A percentile compares a stretch with the other conserved stretches of the same genome.
These are phyloP conservation scores for Ochetophila trinervis DNA, from an alignment of 306 rosid genomes.

Conservation along the genomic window DNA sequence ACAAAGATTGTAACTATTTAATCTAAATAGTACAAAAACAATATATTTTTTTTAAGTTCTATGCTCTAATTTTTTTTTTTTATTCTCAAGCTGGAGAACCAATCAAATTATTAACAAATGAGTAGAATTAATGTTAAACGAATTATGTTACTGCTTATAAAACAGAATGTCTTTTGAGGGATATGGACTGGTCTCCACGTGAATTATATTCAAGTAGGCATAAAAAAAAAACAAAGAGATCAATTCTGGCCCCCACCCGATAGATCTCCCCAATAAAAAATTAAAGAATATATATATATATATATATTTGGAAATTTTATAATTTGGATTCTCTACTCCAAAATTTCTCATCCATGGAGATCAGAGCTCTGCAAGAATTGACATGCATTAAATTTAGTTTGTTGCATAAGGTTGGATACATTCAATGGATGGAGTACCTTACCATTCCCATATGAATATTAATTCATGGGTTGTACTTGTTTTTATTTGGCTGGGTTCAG, in stretches of 20 bases:
- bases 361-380: background rate
- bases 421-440: background rate
- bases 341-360: too few species aligned
- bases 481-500: background rate
- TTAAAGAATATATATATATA: background rate
- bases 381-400: background rate
- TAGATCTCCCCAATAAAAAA: slow-evolving; percentile 10
- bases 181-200: slow-evolving; percentile 34
- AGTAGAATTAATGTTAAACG: background rate
- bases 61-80: background rate
- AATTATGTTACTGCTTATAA: slow-evolving; percentile 18
- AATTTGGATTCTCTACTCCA: background rate
- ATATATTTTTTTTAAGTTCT: background rate
- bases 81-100: background rate
- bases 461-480: background rate
- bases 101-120: background rate
- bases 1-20: background rate
- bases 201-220: slow-evolving; percentile 10
- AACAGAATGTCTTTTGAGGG: slow-evolving; percentile 44
- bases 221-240: background rate
- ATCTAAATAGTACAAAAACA: background rate
- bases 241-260: slow-evolving; percentile 9
- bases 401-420: slow-evolving; percentile 2
- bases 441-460: background rate
- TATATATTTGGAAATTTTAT: background rate